Percentiles rank a stretch among this genome's conserved stretches.
phyloP scores from a whole-genome alignment of 805 yeast species.

The Limtongia smithiae region DNA sequence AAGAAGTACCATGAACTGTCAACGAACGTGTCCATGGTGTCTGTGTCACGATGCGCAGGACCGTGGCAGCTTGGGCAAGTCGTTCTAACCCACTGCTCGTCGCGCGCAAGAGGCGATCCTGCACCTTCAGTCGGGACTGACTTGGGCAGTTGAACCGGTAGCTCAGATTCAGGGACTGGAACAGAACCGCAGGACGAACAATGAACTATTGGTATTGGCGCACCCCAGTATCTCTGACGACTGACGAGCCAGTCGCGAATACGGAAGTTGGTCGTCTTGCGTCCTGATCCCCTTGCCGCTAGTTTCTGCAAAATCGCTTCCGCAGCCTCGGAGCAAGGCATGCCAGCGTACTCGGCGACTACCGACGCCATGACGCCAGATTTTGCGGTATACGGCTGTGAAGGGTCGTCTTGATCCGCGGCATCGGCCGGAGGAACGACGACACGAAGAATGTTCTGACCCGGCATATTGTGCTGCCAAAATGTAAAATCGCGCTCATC shows the following conservation, averaged over 20 bases:
- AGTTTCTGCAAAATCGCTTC: conserved; percentile 45
- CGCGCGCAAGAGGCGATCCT: conserved; percentile 65
- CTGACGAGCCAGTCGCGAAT: conserved; percentile 93
- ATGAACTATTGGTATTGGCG: conserved; percentile 93
- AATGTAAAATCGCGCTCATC: conserved; percentile 80
- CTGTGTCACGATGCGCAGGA: conserved; percentile 82
- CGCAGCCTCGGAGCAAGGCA: conserved; percentile 51
- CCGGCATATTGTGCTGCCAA: conserved; percentile 64
- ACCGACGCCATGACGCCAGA: conserved; percentile 49
- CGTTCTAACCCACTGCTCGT: conserved; percentile 65
- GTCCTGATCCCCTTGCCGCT: conserved; percentile 44
- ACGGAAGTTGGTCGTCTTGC: conserved; percentile 50
- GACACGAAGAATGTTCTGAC: conserved; percentile 42
- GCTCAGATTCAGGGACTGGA: conserved; percentile 81
- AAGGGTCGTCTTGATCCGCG: conserved; percentile 9
- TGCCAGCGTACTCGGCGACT: conserved; percentile 51
- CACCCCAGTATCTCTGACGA: conserved; percentile 97
- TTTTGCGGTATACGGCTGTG: conserved; percentile 40
- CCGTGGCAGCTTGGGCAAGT: conserved; percentile 74
- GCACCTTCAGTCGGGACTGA: conserved; percentile 39
- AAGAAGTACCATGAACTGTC: conserved; percentile 97
- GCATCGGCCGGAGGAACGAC: conserved; percentile 43
- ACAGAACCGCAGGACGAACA: conserved; percentile 84
- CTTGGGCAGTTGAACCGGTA: conserved; percentile 80
- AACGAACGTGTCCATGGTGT: conserved; percentile 98